Evolutionary conservation across 129 eudicot genomes (phyloP).

Genomic region (Tagetes patula): DNA sequence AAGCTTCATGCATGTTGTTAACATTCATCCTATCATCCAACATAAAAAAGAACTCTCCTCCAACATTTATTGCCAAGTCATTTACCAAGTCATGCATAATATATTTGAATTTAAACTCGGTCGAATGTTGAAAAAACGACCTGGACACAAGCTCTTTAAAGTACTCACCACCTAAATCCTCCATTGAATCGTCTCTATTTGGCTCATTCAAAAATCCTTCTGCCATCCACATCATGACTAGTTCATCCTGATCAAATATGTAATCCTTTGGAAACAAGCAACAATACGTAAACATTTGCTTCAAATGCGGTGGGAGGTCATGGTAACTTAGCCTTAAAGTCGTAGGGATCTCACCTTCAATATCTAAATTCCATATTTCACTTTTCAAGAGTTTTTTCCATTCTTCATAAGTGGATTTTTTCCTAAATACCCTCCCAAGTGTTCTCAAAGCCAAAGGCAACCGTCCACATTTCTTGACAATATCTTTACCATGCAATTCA

Average conservation of each 20-base stretch:
- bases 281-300: background rate
- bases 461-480: conserved; percentile 13
- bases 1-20: background rate
- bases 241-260: background rate
- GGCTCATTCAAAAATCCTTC: background rate
- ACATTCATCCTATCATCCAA: background rate
- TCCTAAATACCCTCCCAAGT: background rate
- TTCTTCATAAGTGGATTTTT: background rate
- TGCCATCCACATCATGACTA: background rate
- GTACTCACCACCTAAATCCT: background rate
- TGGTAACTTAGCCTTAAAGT: background rate
- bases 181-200: background rate
- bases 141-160: background rate
- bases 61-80: background rate
- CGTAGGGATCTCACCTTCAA: background rate
- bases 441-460: background rate
- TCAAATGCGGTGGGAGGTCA: background rate
- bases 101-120: background rate
- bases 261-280: background rate
- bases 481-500: conserved; percentile 17
- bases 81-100: background rate
- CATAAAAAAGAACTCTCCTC: background rate
- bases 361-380: background rate
- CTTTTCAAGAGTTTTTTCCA: background rate
- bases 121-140: background rate